Evolutionary conservation across 2,329 filamentous ascomycete genomes (phyloP), one percentile per base, ranked within the genome.

Genomic region (Fusarium chaquense): DNA sequence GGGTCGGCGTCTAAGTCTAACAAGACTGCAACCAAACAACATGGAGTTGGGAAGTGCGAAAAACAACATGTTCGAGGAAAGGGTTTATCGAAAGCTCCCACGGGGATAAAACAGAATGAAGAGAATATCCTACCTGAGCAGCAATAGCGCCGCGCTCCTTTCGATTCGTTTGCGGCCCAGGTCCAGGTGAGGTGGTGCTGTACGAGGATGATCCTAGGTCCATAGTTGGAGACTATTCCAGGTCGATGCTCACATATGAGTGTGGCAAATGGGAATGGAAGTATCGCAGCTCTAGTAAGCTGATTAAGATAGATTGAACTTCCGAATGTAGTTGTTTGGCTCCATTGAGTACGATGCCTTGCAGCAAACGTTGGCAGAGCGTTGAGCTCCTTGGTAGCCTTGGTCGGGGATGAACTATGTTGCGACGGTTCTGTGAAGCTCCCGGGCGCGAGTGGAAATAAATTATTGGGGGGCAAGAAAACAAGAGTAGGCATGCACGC

Each of bases 121-220:
- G 22, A 7, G 3, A 16, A 22, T 22, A 20, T 20, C 49, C 67
- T 75, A 81, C 78, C 77, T 80, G 78, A 51, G 79, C 78, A 65
- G 79, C 79, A 72, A 81, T 81, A 26, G 78, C 77, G 62, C 79
- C 79, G 61, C 79, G 78, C 62, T 80, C 79, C 66, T 81, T 81
- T 60, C 78, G 76, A 65, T 74, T 77, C 36, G 72, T 67, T 35
- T 77, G 76, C 45, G 74, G 69, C 64, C 75, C 75, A 45, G 79
- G 74, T 51, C 76, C 77, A 58, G 76, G 75, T 62, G 78, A 80
- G 72, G 75, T 76, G 58, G 78, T 78, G 62, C 58, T 71, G 47
- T 69, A 76, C 63, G 73, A 64, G 22, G 73, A 64, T 69, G 60
- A 68, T 68, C 65, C 72, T 57, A 60, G 47, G 59, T 76, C 74